phyloP scores from a whole-genome alignment of 306 rosid species.

The Fagus sylvatica region DNA sequence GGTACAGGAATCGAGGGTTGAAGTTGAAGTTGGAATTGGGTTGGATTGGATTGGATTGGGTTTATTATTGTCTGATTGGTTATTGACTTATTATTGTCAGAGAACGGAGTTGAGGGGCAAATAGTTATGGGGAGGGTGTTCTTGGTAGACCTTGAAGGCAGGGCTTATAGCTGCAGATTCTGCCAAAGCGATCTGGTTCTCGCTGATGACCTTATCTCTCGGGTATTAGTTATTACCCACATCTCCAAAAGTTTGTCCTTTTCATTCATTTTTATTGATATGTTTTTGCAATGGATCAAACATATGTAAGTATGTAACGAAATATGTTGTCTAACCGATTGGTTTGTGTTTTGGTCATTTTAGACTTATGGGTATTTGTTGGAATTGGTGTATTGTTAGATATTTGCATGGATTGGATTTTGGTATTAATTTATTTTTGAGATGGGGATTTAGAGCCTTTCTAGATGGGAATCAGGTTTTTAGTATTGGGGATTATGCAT shows the following conservation, averaged over 20 bases:
- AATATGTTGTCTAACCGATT: too few relatives aligned
- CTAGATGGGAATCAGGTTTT: neutral
- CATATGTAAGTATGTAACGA: neutral
- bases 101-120: neutral
- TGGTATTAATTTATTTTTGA: neutral
- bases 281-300: neutral
- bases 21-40: neutral
- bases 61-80: too few relatives aligned
- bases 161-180: slow-evolving; percentile 57
- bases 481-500: neutral
- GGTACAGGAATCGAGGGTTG: neutral
- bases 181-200: slow-evolving; percentile 65
- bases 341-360: neutral
- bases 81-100: neutral
- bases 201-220: slow-evolving; percentile 62
- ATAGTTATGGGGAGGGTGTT: slow-evolving; percentile 69
- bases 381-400: neutral
- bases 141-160: slow-evolving; percentile 75
- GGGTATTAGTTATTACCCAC: slow-evolving; percentile 40
- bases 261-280: neutral
- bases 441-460: neutral
- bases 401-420: too few relatives aligned
- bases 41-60: too few relatives aligned
- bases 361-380: neutral
- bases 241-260: neutral